Conservation (phyloP, 371 early-diverging fungal genomes). For the Nematocida major region DNA sequence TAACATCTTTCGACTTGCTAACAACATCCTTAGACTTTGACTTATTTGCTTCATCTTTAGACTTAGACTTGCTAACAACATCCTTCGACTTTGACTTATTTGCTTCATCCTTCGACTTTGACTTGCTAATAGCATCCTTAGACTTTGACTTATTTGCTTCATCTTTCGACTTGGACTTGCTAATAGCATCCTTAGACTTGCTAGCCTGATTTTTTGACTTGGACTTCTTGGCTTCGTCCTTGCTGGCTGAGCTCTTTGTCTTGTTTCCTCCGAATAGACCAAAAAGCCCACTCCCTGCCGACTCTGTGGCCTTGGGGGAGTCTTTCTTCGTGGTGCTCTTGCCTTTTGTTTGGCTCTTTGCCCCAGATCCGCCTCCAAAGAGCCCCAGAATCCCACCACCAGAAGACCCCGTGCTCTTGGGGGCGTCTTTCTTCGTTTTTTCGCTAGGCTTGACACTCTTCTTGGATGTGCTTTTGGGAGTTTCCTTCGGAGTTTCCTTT, state of each 20-base stretch:
- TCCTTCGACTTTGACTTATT: neutral
- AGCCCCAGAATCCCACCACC: neutral
- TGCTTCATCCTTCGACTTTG: neutral
- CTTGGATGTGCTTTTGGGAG: neutral
- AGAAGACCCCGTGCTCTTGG: neutral
- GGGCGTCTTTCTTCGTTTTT: neutral
- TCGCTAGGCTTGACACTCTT: neutral
- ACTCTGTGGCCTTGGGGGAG: neutral
- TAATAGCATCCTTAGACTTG: neutral
- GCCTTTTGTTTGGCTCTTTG: neutral
- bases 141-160: neutral
- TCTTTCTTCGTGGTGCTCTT: neutral
- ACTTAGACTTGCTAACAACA: neutral
- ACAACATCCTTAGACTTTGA: neutral
- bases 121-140: neutral
- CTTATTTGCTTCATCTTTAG: neutral
- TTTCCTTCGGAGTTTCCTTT: no score
- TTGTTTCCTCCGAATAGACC: neutral
- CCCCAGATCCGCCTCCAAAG: neutral
- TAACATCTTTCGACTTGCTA: neutral
- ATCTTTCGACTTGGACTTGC: neutral
- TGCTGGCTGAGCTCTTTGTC: neutral
- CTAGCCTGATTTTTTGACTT: neutral
- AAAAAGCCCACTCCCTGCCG: neutral
- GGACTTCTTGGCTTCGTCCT: neutral